These are phyloP conservation scores for Fusarium chlamydosporum DNA, from an alignment of 2,329 filamentous ascomycete genomes.

Conservation along the genomic window DNA sequence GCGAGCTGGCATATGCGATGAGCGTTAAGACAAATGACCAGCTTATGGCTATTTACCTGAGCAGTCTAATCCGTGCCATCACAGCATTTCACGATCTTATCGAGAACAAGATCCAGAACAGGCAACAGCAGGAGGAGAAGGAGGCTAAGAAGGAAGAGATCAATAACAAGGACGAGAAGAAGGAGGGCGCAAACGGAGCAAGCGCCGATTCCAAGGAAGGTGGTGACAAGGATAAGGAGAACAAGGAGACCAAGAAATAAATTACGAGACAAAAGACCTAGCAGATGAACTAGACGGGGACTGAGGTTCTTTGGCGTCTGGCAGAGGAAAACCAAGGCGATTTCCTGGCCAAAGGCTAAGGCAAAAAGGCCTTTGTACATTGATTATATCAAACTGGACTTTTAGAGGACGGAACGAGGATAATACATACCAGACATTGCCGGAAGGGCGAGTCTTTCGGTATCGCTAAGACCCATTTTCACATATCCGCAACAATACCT, in stretches of 20 bases:
- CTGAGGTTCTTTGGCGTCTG: constrained; percentile 46
- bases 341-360: constrained; percentile 40
- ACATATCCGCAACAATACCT: constrained; percentile 71
- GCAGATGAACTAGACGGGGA: constrained; percentile 41
- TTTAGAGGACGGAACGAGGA: constrained; percentile 45
- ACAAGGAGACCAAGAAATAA: constrained; percentile 67
- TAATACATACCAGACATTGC: constrained; percentile 44
- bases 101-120: constrained; percentile 99
- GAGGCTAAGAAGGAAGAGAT: constrained; percentile 84
- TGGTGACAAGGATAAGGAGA: constrained; percentile 67
- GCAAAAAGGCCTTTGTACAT: constrained; percentile 51
- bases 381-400: constrained; percentile 50
- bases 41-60: constrained; percentile 97
- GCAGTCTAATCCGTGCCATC: constrained; percentile 92
- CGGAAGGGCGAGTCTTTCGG: constrained; percentile 12
- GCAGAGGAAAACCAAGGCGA: constrained; percentile 41
- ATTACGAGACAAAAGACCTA: constrained; percentile 17
- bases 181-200: constrained; percentile 62
- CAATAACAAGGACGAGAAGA: constrained; percentile 72
- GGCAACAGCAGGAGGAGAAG: constrained; percentile 96
- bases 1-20: constrained; percentile 95
- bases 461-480: constrained; percentile 22
- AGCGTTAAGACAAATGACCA: constrained; percentile 99
- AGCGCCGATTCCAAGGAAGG: constrained; percentile 65
- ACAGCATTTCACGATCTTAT: constrained; percentile 99